Conservation (phyloP, 768 basidiomycete genomes). For the Piloderma croceum region DNA sequence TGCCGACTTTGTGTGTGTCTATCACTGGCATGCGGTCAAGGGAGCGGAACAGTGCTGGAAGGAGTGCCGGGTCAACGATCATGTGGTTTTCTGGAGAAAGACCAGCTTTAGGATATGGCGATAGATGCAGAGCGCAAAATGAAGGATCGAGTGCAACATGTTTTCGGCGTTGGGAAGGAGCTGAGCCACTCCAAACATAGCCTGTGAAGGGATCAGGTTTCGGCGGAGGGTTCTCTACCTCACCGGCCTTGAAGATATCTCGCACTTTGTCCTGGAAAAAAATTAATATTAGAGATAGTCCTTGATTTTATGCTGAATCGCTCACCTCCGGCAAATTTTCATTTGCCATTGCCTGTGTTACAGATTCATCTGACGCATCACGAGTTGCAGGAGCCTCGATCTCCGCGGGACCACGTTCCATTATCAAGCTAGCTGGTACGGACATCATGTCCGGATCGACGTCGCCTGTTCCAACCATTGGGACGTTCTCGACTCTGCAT, state of each 20-base stretch:
- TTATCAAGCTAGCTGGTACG: constrained; percentile 64
- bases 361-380: no score
- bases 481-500: constrained; percentile 84
- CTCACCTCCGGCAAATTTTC: no score
- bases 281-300: constrained; percentile 3
- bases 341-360: no score
- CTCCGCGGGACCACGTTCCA: constrained; percentile 49
- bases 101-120: constrained; percentile 58
- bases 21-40: constrained; percentile 90
- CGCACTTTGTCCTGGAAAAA: constrained; percentile 15
- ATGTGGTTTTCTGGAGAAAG: constrained; percentile 38
- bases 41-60: constrained; percentile 54
- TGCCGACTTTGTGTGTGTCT: constrained; percentile 94
- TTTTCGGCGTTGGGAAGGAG: constrained; percentile 86
- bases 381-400: constrained; percentile 23
- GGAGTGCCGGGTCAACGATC: constrained; percentile 41
- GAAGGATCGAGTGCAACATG: constrained; percentile 81
- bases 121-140: constrained; percentile 81
- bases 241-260: constrained; percentile 18
- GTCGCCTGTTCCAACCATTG: constrained; percentile 78
- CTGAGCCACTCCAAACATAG: constrained; percentile 82
- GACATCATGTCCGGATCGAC: constrained; percentile 75
- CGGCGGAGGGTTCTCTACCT: constrained; percentile 24
- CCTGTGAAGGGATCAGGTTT: constrained; percentile 73
- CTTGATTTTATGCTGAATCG: no score